A percentile compares a stretch with the other conserved stretches of the same genome.
Evolutionary conservation across 2,329 filamentous ascomycete genomes (phyloP).

Genomic region (Apiospora malaysiana): DNA sequence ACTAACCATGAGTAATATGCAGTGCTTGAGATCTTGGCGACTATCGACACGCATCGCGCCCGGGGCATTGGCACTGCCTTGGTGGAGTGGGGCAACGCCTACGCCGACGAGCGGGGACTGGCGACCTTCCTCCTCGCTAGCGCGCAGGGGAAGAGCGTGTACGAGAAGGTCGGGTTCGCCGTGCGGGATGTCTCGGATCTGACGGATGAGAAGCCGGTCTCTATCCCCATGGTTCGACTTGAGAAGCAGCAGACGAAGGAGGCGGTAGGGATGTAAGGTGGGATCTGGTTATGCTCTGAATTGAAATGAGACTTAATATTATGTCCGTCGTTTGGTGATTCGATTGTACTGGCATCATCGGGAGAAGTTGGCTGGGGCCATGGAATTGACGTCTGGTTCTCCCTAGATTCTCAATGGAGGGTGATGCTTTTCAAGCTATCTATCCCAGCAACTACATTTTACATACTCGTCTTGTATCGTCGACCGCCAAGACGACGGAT

Average conservation of each 20-base stretch:
- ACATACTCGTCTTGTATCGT: neutral
- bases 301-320: too few species aligned
- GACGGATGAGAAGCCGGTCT: constrained; percentile 5
- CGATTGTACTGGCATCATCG: too few species aligned
- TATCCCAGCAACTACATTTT: too few species aligned
- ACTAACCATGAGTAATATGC: neutral
- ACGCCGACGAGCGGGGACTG: constrained; percentile 27
- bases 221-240: constrained; percentile 26
- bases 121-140: constrained; percentile 29
- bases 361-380: too few species aligned
- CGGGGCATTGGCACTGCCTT: constrained; percentile 26
- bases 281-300: too few species aligned
- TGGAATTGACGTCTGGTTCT: neutral
- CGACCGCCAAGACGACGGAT: neutral
- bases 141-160: constrained; percentile 23
- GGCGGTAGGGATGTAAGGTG: neutral
- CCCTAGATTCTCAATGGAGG: too few species aligned
- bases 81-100: constrained; percentile 26
- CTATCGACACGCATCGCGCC: constrained; percentile 24
- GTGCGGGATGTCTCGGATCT: constrained; percentile 26
- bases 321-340: too few species aligned
- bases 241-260: constrained; percentile 19
- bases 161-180: constrained; percentile 28
- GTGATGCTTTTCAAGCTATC: too few species aligned
- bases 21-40: constrained; percentile 28